phyloP scores from a whole-genome alignment of 1,284 basidiomycete species.

The Inonotus obliquus region DNA sequence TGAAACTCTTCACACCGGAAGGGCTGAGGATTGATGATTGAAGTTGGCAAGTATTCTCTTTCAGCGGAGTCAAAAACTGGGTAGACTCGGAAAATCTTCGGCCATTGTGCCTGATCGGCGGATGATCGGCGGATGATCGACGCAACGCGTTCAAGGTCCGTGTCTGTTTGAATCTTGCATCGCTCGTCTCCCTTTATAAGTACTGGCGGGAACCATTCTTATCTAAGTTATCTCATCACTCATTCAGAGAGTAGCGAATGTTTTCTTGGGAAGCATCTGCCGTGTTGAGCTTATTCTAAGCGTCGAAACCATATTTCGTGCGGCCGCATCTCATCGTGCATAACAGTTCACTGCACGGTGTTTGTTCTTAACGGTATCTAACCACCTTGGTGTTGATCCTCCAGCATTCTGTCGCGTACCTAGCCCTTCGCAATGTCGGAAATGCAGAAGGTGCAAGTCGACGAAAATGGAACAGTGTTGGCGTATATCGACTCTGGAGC shows the following conservation, averaged over 20 bases:
- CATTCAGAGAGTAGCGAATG: no score
- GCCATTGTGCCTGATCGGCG: background rate
- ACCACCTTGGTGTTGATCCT: background rate
- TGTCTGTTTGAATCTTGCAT: background rate
- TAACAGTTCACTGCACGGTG: no score
- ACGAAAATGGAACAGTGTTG: background rate
- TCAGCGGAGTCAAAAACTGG: no score
- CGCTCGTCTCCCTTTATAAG: background rate
- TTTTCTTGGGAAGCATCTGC: no score
- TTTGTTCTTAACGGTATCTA: no score
- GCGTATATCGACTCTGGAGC: slow-evolving; percentile 14
- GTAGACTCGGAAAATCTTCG: no score
- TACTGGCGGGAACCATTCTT: background rate
- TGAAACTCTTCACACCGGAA: background rate
- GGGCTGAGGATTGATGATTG: background rate
- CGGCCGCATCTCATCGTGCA: no score
- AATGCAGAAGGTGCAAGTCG: slow-evolving; percentile 2
- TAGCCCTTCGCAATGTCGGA: background rate
- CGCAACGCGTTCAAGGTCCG: background rate
- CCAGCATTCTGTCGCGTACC: background rate
- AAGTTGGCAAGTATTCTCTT: background rate
- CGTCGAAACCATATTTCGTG: no score
- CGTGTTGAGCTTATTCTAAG: no score
- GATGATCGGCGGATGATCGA: background rate
- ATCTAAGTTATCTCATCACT: no score